phyloP scores from a whole-genome alignment of 2,329 filamentous ascomycete species.

The Xylariomycetidae sp. region DNA sequence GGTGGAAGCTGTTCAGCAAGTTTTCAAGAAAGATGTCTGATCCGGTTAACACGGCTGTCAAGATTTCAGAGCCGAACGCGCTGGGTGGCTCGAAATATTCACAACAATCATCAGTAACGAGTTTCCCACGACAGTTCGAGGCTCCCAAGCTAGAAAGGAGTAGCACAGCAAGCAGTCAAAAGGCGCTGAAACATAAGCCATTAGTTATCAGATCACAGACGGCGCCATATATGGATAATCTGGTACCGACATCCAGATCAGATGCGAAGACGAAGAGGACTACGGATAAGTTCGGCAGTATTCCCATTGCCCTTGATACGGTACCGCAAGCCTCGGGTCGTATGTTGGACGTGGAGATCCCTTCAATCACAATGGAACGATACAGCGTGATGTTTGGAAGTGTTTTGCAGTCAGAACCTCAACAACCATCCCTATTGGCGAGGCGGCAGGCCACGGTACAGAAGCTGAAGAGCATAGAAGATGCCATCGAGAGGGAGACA shows the following conservation, averaged over 20 bases:
- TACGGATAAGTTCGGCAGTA: slow-evolving; percentile 21
- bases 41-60: slow-evolving; percentile 6
- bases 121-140: slow-evolving; percentile 13
- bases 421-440: slow-evolving; percentile 41
- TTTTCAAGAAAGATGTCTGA: slow-evolving; percentile 43
- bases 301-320: slow-evolving; percentile 18
- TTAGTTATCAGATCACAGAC: slow-evolving; percentile 39
- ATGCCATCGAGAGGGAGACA: slow-evolving; percentile 34
- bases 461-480: slow-evolving; percentile 51
- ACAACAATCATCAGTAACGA: slow-evolving; percentile 11
- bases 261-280: slow-evolving; percentile 8
- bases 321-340: slow-evolving; percentile 4
- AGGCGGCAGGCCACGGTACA: slow-evolving; percentile 56
- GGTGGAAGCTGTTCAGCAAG: slow-evolving; percentile 56
- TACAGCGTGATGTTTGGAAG: slow-evolving; percentile 93
- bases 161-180: slow-evolving; percentile 29
- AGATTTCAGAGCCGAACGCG: slow-evolving; percentile 16
- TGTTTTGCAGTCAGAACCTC: slow-evolving; percentile 51
- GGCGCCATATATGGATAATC: slow-evolving; percentile 25
- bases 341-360: slow-evolving; percentile 73
- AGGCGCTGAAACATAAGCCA: slow-evolving; percentile 36
- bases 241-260: slow-evolving; percentile 8
- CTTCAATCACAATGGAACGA: slow-evolving; percentile 73
- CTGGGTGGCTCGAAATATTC: slow-evolving; percentile 12
- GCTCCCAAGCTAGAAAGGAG: slow-evolving; percentile 27